A percentile compares a stretch with the other conserved stretches of the same genome.
Conservation (phyloP, 164 flowering plant species). For the Hamamelis virginiana region DNA sequence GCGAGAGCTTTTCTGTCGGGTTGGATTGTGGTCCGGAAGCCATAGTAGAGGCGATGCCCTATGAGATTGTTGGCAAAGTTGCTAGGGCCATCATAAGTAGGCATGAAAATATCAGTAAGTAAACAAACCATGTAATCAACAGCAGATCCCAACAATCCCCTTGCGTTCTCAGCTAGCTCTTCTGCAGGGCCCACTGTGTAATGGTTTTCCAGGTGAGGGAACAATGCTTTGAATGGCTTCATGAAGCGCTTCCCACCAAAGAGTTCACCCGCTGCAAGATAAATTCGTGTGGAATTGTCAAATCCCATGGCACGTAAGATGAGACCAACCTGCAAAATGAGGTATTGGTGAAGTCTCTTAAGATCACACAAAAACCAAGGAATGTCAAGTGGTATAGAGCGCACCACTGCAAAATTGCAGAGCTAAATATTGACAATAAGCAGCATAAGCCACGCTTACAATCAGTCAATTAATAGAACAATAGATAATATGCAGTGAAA, state of each 20-base stretch:
- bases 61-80: constrained; percentile 97
- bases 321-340: constrained; percentile 80
- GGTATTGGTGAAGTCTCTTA: background rate
- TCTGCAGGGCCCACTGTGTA: constrained; percentile 67
- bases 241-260: constrained; percentile 95
- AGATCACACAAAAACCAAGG: background rate
- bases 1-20: constrained; percentile 95
- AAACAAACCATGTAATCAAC: constrained; percentile 99
- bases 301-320: constrained; percentile 84
- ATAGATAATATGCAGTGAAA: too few relatives aligned
- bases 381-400: background rate
- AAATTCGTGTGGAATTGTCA: constrained; percentile 86
- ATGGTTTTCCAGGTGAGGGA: constrained; percentile 88
- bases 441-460: too few relatives aligned
- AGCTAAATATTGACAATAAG: too few relatives aligned
- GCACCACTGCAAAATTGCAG: too few relatives aligned
- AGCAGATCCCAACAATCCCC: constrained; percentile 86
- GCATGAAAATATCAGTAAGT: constrained; percentile 92
- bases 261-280: constrained; percentile 94
- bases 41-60: constrained; percentile 94
- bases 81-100: constrained; percentile 99
- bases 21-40: constrained; percentile 80
- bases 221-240: constrained; percentile 80
- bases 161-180: constrained; percentile 58
- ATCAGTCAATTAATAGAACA: too few relatives aligned